Base-by-base conservation (phyloP, 1,284 basidiomycete genomes). In the Xerocomus amazonicus region DNA sequence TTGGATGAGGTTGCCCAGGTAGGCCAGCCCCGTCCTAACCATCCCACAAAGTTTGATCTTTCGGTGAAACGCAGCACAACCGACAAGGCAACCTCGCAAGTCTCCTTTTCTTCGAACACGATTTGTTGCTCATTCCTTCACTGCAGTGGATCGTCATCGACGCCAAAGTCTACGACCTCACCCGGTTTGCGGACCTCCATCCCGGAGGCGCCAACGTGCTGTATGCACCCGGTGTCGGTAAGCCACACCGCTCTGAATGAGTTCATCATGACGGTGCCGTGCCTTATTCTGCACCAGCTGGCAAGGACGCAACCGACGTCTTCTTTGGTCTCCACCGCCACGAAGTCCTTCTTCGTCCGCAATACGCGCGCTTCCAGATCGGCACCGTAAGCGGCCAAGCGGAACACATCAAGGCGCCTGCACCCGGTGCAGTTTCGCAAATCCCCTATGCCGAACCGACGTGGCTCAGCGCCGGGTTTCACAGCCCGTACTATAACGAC, bases 241-340 rank as follows among this genome's bases (percentile, higher is more conserved):
- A 48, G 68, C 49, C 29, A n/a, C 6, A 16, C 8, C 35, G 9
- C 32, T 3, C n/a, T 16, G 8, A 35, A n/a, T 32, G 3, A 0
- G 19, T 16, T 45, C 26, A 39, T n/a, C 35, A 14, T 37, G 13
- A 34, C 26, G 19, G 19, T 23, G 13, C 26, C 29, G 6, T 12
- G 3, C 4, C 12, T 4, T 26, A 17, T 27, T 17, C 6, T 3
- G 17, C 38, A 29, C 32, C 40, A 78, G 83, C 83, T 31, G 84
- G 84, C 6, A 78, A 90, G 64, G 94, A 97, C 59, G 90, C 92
- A 0, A 96, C 94, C 2, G 76, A 92, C 31, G 79, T 79, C 1
- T 97, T 97, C 79, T 97, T 90, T 57, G 86, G 90, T n/a, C 78
- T 97, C 45, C 94, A 97, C 67, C 79, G 92, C 23, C 83, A 88